Percentiles rank a stretch among this genome's conserved stretches.
Evolutionary conservation across 176 grass and related monocot species (phyloP).

Genomic region (Rhynchospora breviuscula): DNA sequence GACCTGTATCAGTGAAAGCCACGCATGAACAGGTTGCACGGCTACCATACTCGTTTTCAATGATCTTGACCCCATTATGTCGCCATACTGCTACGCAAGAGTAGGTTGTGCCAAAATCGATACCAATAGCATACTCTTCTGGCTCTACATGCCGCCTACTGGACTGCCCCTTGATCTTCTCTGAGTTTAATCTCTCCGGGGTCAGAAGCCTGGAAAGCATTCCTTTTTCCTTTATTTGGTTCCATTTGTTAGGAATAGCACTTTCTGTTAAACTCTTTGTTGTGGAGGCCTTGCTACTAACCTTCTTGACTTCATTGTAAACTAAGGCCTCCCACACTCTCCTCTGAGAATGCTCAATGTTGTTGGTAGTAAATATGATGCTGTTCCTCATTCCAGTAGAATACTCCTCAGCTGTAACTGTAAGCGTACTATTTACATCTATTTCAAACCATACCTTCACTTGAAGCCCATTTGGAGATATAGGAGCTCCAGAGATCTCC

Average conservation of each 20-base stretch:
- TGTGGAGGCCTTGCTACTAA: not conserved
- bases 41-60: conserved; percentile 15
- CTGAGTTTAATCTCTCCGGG: not conserved
- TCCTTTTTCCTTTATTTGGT: not conserved
- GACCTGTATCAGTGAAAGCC: not conserved
- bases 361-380: not conserved
- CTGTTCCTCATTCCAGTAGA: not conserved
- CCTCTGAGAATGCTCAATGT: not conserved
- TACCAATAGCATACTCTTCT: not conserved
- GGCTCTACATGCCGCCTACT: not conserved
- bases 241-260: not conserved
- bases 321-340: not conserved
- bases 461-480: not conserved
- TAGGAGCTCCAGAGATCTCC: not conserved
- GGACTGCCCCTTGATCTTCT: not conserved
- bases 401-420: not conserved
- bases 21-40: not conserved
- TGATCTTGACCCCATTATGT: not conserved
- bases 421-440: not conserved
- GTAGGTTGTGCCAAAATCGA: conserved; percentile 22
- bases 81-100: not conserved
- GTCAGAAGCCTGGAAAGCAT: not conserved
- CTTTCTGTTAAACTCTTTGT: not conserved
- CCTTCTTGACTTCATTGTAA: not conserved
- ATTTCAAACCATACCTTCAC: not conserved